Evolutionary conservation across 129 eudicot genomes (phyloP), one percentile per base, ranked within the genome.

Genomic region (Scalesia atractyloides): DNA sequence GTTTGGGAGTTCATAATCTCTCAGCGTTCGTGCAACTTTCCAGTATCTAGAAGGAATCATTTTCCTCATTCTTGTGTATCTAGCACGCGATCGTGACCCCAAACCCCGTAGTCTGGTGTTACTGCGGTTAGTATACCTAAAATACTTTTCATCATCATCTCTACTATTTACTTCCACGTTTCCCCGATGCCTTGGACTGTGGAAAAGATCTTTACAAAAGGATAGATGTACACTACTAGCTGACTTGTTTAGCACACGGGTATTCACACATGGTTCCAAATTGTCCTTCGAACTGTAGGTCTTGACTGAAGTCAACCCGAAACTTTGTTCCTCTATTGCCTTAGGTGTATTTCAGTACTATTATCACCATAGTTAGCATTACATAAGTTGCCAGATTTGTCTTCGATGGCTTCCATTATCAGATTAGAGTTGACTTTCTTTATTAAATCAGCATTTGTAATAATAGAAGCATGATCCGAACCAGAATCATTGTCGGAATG

Each of bases 121-220:
- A 58, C 79, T 79, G 73, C 37, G 83, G 37, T 78, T 79, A 56
- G 77, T 79, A 82, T 80, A 82, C 79, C 89, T 77, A 80, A 84
- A 84, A 76, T 62, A 84, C 64, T 88, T 95, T 73, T 95, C 99
- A 69, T 95, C 99, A 84, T 90, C 96, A 86, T 95, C 99, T 88
- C 87, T 90, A 84, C 69, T 78, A 66, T 76, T 85, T 77, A 84
- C 50, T 46, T 88, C 86, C 80, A 90, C 88, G 84, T 83, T 69
- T 37, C 79, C 84, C 89, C 85, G 69, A 53, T 73, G 86, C 82
- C 79, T 82, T 47, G 70, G 75, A 61, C 51, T 71, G 76, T 85
- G 87, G 79, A 81, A 58, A 44, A 79, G 73, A 64, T 84, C 87
- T 81, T 85, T 85, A 63, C 67, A 86, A 51, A 79, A 75, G 76